These are phyloP conservation scores for Papiliotrema laurentii DNA, from an alignment of 1,284 basidiomycete genomes.

Conservation along the genomic window DNA sequence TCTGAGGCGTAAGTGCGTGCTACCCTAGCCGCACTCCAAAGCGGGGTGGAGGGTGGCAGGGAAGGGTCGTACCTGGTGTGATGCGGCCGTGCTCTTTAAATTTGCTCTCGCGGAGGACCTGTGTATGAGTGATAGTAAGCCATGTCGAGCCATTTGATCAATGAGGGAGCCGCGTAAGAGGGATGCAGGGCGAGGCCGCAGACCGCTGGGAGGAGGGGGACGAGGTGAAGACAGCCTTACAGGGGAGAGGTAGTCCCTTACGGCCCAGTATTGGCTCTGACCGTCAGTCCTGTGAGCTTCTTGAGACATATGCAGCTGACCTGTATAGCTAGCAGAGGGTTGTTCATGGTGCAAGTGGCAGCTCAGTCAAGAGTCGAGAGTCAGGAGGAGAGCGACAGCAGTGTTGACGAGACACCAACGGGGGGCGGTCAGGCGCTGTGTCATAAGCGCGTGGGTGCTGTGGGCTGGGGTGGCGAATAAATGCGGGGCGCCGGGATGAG, in stretches of 20 bases:
- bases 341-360: conserved; percentile 34
- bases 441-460: too few species aligned
- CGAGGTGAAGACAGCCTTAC: conserved; percentile 50
- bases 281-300: conserved; percentile 7
- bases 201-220: background rate
- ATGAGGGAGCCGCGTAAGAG: background rate
- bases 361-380: background rate
- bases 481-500: too few species aligned
- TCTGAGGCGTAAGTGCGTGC: too few species aligned
- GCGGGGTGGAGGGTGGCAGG: background rate
- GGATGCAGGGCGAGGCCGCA: background rate
- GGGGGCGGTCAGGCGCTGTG: too few species aligned
- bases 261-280: conserved; percentile 86
- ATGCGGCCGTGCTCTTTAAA: conserved; percentile 98
- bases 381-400: too few species aligned
- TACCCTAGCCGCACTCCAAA: too few species aligned
- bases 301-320: conserved; percentile 14
- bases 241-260: conserved; percentile 93
- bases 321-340: conserved; percentile 48
- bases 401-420: background rate
- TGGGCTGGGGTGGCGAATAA: too few species aligned
- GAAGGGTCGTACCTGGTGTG: conserved; percentile 70
- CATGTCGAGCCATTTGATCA: background rate
- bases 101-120: conserved; percentile 96
- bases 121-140: background rate